A percentile compares a stretch with the other conserved stretches of the same genome.
Evolutionary conservation across 306 rosid genomes (phyloP).

Genomic region (Gynostemma pentaphyllum): DNA sequence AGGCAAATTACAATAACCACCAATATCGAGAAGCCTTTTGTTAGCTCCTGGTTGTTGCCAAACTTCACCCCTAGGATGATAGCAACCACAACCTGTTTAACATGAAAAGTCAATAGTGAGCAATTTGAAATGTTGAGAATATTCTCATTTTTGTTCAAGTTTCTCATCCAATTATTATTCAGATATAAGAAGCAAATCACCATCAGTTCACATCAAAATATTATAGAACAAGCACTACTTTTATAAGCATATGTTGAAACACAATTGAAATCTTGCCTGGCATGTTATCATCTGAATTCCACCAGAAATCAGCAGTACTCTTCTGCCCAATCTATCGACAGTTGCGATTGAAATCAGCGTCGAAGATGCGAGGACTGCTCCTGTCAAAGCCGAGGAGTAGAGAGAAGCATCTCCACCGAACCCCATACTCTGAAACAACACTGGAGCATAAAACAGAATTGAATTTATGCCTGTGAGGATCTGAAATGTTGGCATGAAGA

Average conservation of each 20-base stretch:
- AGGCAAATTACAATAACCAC: slow-evolving; percentile 68
- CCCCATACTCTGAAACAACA: slow-evolving; percentile 80
- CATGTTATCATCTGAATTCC: slow-evolving; percentile 78
- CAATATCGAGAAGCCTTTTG: slow-evolving; percentile 44
- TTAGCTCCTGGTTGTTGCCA: slow-evolving; percentile 33
- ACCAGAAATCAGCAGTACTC: slow-evolving; percentile 66
- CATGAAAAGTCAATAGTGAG: slow-evolving; percentile 1
- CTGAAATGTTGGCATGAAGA: slow-evolving; percentile 76
- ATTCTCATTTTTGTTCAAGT: background rate
- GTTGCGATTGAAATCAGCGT: slow-evolving; percentile 70
- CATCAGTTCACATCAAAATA: background rate
- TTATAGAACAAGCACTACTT: background rate
- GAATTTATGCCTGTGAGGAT: slow-evolving; percentile 88
- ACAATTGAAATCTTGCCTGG: slow-evolving; percentile 42
- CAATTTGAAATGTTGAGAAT: background rate
- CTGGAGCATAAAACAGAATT: slow-evolving; percentile 79
- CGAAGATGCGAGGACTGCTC: slow-evolving; percentile 71
- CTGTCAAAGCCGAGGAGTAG: slow-evolving; percentile 79
- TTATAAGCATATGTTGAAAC: background rate
- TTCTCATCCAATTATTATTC: background rate
- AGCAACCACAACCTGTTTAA: slow-evolving; percentile 55
- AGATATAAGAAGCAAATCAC: background rate
- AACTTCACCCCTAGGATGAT: slow-evolving; percentile 58
- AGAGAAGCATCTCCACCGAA: slow-evolving; percentile 68
- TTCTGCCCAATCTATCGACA: slow-evolving; percentile 67